Base-by-base conservation (phyloP, 1,139 yeast genomes). In the Yamadazyma siamensis region DNA sequence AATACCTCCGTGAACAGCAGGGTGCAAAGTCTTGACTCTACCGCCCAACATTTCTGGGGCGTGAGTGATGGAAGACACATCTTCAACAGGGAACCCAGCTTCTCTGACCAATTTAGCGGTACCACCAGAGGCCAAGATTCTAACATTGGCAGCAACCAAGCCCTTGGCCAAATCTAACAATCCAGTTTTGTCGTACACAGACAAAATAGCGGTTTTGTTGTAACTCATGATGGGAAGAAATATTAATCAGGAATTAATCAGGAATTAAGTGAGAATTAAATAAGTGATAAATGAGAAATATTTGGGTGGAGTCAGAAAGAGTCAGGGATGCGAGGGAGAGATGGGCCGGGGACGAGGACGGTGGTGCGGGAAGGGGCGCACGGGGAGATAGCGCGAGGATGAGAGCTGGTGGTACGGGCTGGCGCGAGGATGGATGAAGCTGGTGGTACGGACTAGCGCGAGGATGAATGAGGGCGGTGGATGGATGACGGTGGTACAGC, bases 21-120 rank as follows among this genome's bases (percentile, higher is more conserved):
- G 98, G 60, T 91, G 98, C 52, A 91, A 74, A 38, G 98, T 91
- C 72, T 91, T 91, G 50, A 91, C 98, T 66, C 98, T 78, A 41
- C 98, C 98, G 37, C 96, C 95, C 48, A 91, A 75, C 96, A 91
- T 91, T 65, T 91, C 98, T 33, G 98, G 98, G 21, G 97, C 97
- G 55, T 88, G 95, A 29, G 98, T 91, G 56, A 91, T 87, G 39
- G 94, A 63, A 31, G 94, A 81, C 34, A 91, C 96, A 55, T 91
- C 98, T 46, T 88, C 95, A 17, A 91, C 97, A 30, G 95, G 94
- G 77, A 91, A 91, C 9, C 97, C 98, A 33, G 96, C 95, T 59
- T 89, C 98, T 57, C 96, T 83, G 38, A 91, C 81, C 71, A 91
- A 72, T 54, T 75, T 79, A 36, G 98, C 94, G 38, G 98, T 91